Evolutionary conservation across 495 filamentous ascomycete genomes (phyloP).

Genomic region (Apodospora peruviana): DNA sequence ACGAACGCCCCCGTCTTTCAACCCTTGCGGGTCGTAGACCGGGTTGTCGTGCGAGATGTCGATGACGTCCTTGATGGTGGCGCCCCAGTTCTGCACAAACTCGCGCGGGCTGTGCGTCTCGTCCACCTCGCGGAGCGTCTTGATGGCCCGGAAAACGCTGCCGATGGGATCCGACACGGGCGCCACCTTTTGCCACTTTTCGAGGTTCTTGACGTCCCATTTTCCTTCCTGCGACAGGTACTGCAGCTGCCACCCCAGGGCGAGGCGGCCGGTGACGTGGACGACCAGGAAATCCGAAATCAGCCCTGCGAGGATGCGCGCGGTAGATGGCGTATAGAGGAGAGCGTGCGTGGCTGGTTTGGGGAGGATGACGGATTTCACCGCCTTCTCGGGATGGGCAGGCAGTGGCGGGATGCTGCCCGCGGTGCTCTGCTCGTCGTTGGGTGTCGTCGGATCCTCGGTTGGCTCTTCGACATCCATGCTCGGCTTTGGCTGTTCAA

Average conservation of each 20-base stretch:
- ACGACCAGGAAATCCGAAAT: conserved; percentile 74
- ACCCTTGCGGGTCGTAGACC: conserved; percentile 72
- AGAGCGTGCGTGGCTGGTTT: conserved; percentile 77
- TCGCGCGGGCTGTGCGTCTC: conserved; percentile 70
- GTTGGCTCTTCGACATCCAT: conserved; percentile 28
- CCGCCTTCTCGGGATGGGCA: conserved; percentile 40
- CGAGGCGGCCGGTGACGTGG: conserved; percentile 71
- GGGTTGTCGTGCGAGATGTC: conserved; percentile 86
- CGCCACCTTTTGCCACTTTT: conserved; percentile 75
- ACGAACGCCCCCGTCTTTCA: conserved; percentile 65
- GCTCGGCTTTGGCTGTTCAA: conserved; percentile 14
- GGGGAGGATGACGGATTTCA: conserved; percentile 69
- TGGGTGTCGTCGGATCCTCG: conserved; percentile 42
- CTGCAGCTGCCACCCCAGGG: conserved; percentile 83
- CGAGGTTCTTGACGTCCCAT: conserved; percentile 96
- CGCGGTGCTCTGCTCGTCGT: conserved; percentile 14
- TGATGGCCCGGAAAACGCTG: conserved; percentile 76
- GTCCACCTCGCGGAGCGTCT: conserved; percentile 82
- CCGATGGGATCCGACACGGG: conserved; percentile 74
- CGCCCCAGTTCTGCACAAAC: conserved; percentile 64
- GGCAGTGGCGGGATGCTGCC: conserved; percentile 38
- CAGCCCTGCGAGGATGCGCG: conserved; percentile 70
- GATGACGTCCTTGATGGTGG: conserved; percentile 65
- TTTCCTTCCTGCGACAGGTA: conserved; percentile 83
- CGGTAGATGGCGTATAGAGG: conserved; percentile 71